phyloP scores from a whole-genome alignment of 345 rosid genomes.

The Eucalyptus cladocalyx region DNA sequence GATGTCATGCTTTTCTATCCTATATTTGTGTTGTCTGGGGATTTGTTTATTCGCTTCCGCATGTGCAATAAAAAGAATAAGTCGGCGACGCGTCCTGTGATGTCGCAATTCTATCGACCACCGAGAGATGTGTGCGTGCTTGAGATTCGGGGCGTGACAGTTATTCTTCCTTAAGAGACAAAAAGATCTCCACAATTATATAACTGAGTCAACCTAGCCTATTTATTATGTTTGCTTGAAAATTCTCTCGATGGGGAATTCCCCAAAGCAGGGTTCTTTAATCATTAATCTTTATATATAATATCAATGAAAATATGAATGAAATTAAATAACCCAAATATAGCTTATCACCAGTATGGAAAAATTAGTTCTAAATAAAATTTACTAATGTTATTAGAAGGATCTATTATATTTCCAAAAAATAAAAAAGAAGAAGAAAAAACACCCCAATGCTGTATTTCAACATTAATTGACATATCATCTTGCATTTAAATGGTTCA shows the following conservation, averaged over 20 bases:
- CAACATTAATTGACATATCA: not conserved
- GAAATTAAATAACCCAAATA: not conserved
- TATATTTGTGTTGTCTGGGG: too few species aligned
- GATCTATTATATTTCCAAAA: not conserved
- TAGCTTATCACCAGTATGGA: not conserved
- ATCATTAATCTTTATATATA: too few species aligned
- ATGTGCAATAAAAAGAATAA: too few species aligned
- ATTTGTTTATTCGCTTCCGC: too few species aligned
- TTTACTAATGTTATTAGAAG: not conserved
- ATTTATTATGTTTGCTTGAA: not conserved
- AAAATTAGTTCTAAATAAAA: not conserved
- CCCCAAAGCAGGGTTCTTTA: not conserved
- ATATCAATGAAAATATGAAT: not conserved
- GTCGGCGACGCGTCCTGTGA: too few species aligned
- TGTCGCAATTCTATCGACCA: too few species aligned
- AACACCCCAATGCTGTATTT: not conserved
- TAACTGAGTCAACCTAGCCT: too few species aligned
- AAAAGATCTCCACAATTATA: too few species aligned
- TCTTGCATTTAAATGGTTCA: not conserved
- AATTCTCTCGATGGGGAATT: not conserved
- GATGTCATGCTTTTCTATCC: too few species aligned
- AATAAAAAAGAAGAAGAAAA: too few species aligned
- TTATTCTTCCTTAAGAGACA: too few species aligned
- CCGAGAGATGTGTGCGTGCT: too few species aligned
- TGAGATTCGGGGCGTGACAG: accelerated